Evolutionary conservation across 345 rosid species (phyloP).

Genomic region (Salix purpurea): DNA sequence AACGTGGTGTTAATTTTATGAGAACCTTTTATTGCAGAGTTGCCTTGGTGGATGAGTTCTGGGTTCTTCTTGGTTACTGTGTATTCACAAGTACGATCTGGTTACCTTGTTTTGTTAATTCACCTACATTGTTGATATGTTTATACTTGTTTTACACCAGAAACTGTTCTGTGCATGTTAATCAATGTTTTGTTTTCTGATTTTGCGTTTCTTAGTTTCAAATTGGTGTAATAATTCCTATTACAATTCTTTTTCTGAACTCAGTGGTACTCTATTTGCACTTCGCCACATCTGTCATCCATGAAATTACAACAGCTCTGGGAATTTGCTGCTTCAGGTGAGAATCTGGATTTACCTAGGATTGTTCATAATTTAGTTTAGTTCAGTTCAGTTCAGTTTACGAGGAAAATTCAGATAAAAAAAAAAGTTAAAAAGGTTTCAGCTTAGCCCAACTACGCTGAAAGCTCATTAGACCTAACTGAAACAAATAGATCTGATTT

Average conservation of each 20-base stretch:
- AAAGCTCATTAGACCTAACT: background rate
- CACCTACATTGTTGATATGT: background rate
- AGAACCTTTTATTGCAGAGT: conserved; percentile 45
- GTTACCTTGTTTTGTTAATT: background rate
- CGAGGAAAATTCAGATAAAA: background rate
- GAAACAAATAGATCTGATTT: background rate
- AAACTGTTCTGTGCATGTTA: background rate
- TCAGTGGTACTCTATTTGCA: conserved; percentile 73
- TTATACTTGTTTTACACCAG: background rate
- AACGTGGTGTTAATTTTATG: conserved; percentile 7
- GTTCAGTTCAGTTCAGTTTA: background rate
- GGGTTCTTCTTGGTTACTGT: conserved; percentile 95
- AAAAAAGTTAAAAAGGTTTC: background rate
- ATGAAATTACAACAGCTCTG: conserved; percentile 87
- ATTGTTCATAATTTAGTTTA: background rate
- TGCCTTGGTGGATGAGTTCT: conserved; percentile 81
- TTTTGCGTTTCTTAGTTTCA: background rate
- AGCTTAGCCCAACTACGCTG: background rate
- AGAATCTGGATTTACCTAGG: background rate
- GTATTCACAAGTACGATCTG: conserved; percentile 57
- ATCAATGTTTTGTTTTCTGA: background rate
- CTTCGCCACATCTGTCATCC: conserved; percentile 86
- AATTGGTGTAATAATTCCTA: background rate
- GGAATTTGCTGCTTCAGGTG: conserved; percentile 99
- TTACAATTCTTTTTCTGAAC: conserved; percentile 19